phyloP scores from a whole-genome alignment of 2,329 filamentous ascomycete species.

The Colletotrichum tamarilloi region DNA sequence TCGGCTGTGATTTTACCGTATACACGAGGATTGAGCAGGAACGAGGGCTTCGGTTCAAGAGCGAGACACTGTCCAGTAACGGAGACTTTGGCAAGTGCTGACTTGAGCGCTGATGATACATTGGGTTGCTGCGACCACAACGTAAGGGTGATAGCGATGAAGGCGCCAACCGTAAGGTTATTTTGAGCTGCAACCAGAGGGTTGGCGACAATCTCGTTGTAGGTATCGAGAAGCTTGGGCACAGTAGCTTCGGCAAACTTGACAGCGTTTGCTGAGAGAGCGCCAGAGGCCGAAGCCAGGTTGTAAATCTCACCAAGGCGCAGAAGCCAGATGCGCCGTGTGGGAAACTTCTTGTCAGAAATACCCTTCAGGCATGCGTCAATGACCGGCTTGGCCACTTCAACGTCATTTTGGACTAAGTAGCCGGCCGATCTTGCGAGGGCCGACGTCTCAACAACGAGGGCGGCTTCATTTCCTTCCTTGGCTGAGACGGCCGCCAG shows the following conservation, averaged over 20 bases:
- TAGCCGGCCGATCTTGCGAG: slow-evolving; percentile 74
- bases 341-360: slow-evolving; percentile 82
- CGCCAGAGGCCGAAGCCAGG: slow-evolving; percentile 34
- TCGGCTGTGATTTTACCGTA: slow-evolving; percentile 82
- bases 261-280: slow-evolving; percentile 47
- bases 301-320: slow-evolving; percentile 78
- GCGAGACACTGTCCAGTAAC: slow-evolving; percentile 74
- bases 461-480: slow-evolving; percentile 88
- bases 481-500: slow-evolving; percentile 79
- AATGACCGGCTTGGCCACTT: slow-evolving; percentile 73
- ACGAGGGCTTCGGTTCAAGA: slow-evolving; percentile 84
- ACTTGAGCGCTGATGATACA: slow-evolving; percentile 60
- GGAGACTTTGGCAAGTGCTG: slow-evolving; percentile 66
- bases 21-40: slow-evolving; percentile 84
- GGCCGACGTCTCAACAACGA: slow-evolving; percentile 79
- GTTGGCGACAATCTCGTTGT: slow-evolving; percentile 83
- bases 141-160: slow-evolving; percentile 75
- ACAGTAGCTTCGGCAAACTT: slow-evolving; percentile 65
- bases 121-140: slow-evolving; percentile 65
- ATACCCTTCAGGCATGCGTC: slow-evolving; percentile 85
- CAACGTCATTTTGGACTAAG: slow-evolving; percentile 69
- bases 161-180: slow-evolving; percentile 83
- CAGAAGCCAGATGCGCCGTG: slow-evolving; percentile 84
- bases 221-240: slow-evolving; percentile 72
- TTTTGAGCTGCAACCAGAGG: slow-evolving; percentile 82